Conservation (phyloP, 2,329 filamentous ascomycete genomes). For the Aspergillus pseudotamarii region DNA sequence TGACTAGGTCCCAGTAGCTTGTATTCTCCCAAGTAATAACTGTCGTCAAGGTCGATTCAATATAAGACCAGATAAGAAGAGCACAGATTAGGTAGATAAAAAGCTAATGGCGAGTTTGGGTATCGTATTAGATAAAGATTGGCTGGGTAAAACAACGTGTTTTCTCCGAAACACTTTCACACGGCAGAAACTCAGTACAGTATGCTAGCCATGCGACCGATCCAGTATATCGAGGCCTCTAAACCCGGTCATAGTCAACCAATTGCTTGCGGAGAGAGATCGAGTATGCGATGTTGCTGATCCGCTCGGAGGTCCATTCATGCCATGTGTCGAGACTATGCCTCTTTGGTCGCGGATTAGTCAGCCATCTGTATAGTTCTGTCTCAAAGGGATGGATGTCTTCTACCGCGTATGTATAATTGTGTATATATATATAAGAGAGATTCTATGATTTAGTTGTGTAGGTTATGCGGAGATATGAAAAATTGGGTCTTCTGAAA, state of each 20-base stretch:
- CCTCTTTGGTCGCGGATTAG: constrained; percentile 2
- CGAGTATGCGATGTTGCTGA: constrained; percentile 7
- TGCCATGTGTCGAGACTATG: constrained; percentile 16
- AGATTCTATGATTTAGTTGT: too few species aligned
- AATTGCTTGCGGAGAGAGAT: constrained; percentile 11
- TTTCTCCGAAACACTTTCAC: not conserved
- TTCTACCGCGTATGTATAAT: not conserved
- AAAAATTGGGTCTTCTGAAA: not conserved
- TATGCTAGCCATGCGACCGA: not conserved
- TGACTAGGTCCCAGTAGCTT: not conserved
- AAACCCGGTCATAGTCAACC: not conserved
- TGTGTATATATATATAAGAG: not conserved
- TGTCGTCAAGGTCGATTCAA: not conserved
- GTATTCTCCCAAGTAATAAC: not conserved
- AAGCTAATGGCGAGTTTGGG: not conserved
- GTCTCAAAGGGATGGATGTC: too few species aligned
- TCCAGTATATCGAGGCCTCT: not conserved
- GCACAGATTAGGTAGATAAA: not conserved
- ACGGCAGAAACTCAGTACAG: not conserved
- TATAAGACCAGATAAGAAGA: not conserved
- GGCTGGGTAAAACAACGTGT: not conserved
- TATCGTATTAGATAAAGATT: not conserved
- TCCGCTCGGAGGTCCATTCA: constrained; percentile 11
- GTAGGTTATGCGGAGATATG: not conserved
- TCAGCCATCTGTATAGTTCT: not conserved